A percentile compares a stretch with the other conserved stretches of the same genome.
Conservation (phyloP, 805 yeast genomes). For the Metschnikowia cubensis region DNA sequence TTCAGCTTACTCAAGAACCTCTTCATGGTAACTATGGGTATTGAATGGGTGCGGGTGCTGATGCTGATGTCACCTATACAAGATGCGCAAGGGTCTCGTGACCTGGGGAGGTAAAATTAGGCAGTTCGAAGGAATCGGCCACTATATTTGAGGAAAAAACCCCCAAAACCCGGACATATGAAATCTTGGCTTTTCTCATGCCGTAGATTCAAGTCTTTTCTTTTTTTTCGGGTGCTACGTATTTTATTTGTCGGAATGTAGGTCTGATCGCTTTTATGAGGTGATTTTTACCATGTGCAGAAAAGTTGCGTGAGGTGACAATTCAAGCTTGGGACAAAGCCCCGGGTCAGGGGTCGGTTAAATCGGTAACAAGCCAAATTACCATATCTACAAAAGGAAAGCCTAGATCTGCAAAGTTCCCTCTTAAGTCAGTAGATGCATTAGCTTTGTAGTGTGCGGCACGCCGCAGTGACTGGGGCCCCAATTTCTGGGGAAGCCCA, state of each 20-base stretch:
- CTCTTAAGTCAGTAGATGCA: background rate
- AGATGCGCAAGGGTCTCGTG: constrained; percentile 1
- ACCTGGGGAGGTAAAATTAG: background rate
- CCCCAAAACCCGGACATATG: background rate
- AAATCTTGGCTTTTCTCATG: background rate
- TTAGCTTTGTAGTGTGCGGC: background rate
- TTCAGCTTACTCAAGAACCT: constrained; percentile 13
- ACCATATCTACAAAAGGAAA: background rate
- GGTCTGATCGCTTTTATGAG: background rate
- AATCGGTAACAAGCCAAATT: no score
- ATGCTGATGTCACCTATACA: background rate
- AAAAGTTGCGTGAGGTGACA: constrained; percentile 2
- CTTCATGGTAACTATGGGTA: constrained; percentile 7
- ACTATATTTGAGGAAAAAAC: no score
- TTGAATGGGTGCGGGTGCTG: background rate
- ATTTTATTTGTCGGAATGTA: background rate
- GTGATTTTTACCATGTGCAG: background rate
- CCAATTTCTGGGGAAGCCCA: constrained; percentile 5
- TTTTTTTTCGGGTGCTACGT: background rate
- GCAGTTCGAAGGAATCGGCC: background rate
- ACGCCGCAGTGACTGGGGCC: background rate
- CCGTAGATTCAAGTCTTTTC: background rate
- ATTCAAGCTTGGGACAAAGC: no score
- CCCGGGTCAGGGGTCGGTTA: no score
- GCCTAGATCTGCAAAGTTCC: background rate